A percentile compares a stretch with the other conserved stretches of the same genome.
Evolutionary conservation across 495 filamentous ascomycete genomes (phyloP).

Genomic region (Wilcoxina mikolae): DNA sequence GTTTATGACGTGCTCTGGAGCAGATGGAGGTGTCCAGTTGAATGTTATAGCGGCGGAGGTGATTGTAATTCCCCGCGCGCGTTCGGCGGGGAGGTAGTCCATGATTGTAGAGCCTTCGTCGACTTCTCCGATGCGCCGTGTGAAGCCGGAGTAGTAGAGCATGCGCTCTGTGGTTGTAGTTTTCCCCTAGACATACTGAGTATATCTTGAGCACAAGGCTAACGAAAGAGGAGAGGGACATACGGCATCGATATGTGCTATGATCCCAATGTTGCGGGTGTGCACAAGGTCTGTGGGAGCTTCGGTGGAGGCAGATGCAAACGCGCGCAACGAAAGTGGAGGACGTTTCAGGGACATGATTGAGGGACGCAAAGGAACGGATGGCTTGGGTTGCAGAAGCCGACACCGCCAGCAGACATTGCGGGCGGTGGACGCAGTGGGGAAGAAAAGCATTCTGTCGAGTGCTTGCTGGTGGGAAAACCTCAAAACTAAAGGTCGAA

Average conservation of each 20-base stretch:
- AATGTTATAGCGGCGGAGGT: constrained; percentile 96
- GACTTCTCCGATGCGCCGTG: constrained; percentile 74
- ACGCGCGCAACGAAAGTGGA: background rate
- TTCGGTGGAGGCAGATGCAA: constrained; percentile 3
- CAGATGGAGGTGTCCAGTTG: constrained; percentile 53
- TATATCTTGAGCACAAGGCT: background rate
- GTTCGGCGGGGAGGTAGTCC: constrained; percentile 90
- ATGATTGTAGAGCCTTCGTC: constrained; percentile 96
- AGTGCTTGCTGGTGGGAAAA: background rate
- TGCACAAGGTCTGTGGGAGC: constrained; percentile 32
- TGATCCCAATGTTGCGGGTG: constrained; percentile 94
- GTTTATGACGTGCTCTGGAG: constrained; percentile 57
- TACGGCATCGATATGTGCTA: constrained; percentile 96
- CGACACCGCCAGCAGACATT: constrained; percentile 3
- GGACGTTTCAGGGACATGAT: background rate
- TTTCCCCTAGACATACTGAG: constrained; percentile 51
- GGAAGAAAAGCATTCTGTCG: background rate
- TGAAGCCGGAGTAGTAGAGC: constrained; percentile 92
- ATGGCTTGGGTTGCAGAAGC: background rate
- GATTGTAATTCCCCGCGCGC: constrained; percentile 89
- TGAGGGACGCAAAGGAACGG: background rate
- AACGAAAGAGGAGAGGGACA: constrained; percentile 21
- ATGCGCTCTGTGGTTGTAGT: constrained; percentile 99
- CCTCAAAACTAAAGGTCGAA: background rate
- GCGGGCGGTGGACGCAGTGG: background rate